Percentiles rank a stretch among this genome's conserved stretches.
These are phyloP conservation scores for Cyanophora paradoxa DNA, from an alignment of 78 protist species.

Conservation along the genomic window DNA sequence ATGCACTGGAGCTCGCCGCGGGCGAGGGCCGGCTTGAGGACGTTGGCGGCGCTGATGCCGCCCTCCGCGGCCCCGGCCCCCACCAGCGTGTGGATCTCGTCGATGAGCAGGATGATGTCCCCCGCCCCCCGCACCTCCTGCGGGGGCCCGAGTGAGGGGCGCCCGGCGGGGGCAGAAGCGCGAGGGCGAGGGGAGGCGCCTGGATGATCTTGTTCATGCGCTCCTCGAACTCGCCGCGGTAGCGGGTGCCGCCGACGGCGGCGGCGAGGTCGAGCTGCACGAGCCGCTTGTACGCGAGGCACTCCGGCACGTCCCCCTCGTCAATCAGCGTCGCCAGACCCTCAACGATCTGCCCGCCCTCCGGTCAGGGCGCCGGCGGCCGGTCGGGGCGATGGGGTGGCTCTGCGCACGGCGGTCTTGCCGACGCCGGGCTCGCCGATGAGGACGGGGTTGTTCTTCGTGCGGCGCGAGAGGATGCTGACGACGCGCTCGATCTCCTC, in stretches of 20 bases:
- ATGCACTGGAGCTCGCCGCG: slow-evolving; percentile 96
- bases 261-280: slow-evolving; percentile 92
- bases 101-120: slow-evolving; percentile 90
- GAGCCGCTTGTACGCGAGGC: slow-evolving; percentile 50
- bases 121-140: slow-evolving; percentile 79
- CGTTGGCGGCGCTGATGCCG: slow-evolving; percentile 97
- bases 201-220: slow-evolving; percentile 83
- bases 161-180: too few species aligned
- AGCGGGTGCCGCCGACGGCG: slow-evolving; percentile 94
- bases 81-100: slow-evolving; percentile 94
- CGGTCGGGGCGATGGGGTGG: too few species aligned
- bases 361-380: too few species aligned
- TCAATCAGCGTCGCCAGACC: slow-evolving; percentile 96
- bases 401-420: slow-evolving; percentile 85
- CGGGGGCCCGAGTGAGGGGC: too few species aligned
- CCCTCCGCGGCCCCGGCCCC: slow-evolving; percentile 96
- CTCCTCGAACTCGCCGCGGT: slow-evolving; percentile 98
- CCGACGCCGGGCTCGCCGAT: slow-evolving; percentile 97
- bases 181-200: too few species aligned
- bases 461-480: slow-evolving; percentile 70
- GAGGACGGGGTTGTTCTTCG: slow-evolving; percentile 96
- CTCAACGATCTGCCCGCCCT: slow-evolving; percentile 80
- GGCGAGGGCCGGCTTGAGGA: slow-evolving; percentile 92
- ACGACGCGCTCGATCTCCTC: slow-evolving; percentile 91
- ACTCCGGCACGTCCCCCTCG: slow-evolving; percentile 91